Percentiles rank a stretch among this genome's conserved stretches.
Evolutionary conservation across 176 grass and related monocot genomes (phyloP).

Genomic region (Microstegium vimineum): DNA sequence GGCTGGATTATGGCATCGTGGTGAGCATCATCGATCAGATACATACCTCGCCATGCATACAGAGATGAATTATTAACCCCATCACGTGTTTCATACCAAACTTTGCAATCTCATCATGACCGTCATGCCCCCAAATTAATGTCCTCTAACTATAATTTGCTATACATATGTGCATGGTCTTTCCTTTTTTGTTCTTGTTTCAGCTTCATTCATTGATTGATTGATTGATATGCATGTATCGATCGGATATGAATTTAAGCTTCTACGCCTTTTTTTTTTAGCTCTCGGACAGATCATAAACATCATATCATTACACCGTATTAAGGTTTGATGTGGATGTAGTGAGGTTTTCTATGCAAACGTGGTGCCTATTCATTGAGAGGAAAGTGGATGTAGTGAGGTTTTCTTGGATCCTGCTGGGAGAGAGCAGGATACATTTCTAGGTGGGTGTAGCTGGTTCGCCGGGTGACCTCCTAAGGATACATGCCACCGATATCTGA

Average conservation of each 20-base stretch:
- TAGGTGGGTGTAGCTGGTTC: neutral
- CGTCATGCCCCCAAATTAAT: neutral
- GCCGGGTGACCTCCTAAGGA: neutral
- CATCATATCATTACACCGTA: neutral
- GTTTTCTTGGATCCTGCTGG: neutral
- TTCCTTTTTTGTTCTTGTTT: neutral
- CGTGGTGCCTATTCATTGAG: neutral
- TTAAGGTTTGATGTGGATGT: neutral
- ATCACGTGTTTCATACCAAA: neutral
- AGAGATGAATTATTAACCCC: neutral
- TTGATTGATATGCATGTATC: neutral
- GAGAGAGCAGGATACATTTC: neutral
- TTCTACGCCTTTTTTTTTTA: neutral
- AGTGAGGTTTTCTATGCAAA: neutral
- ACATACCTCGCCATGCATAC: conserved; percentile 5
- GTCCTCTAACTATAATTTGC: neutral
- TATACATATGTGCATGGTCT: neutral
- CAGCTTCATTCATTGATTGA: neutral
- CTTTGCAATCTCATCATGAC: neutral
- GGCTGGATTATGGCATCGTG: conserved; percentile 84
- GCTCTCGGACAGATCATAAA: neutral
- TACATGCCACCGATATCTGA: neutral
- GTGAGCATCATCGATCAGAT: conserved; percentile 48
- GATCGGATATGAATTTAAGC: neutral
- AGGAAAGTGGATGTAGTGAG: neutral